Evolutionary conservation across 148 eudicot genomes (phyloP), one percentile per base, ranked within the genome.

Genomic region (Persicaria maculosa): DNA sequence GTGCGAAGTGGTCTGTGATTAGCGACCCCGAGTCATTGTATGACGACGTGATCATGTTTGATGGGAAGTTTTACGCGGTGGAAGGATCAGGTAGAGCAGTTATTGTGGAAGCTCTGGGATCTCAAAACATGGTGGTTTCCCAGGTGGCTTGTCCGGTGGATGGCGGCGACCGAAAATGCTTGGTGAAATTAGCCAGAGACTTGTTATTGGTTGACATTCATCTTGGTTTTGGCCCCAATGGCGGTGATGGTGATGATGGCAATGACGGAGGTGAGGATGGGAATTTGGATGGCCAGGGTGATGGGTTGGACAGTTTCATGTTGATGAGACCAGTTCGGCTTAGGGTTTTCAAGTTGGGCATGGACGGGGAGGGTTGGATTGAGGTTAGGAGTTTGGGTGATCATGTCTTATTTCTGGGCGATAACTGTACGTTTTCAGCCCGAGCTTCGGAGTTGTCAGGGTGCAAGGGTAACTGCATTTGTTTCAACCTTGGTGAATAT

Each of bases 121-220:
- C 54, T 7, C 19, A 19, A 9, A 72, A 79, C 22, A 65, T 65
- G 70, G 57, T 31, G 12, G 74, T 90, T 52, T 80, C 44, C 31
- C 64, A 74, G 15, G 86, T 86, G 62, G 93, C 89, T 1, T 9
- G 50, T 14, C 74, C 97, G 1, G 76, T 87, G 47, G 85, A 82
- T 71, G 97, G 95, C 3, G 97, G 97, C 48, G 96, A 92, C 76
- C 84, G 84, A 85, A 92, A 92, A 73, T 77, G 82, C 36, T 74
- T 93, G 77, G 95, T 88, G 68, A 86, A 83, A 17, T 81, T 86
- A 6, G 72, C 71, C 57, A 88, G 83, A 2, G 96, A 90, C 11
- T 80, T 90, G 76, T 68, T 88, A 74, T 65, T 90, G 80, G 91
- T 93, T n/a, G 96, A 93, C 79, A 83, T 83, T 65, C 87, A 84